A percentile compares a stretch with the other conserved stretches of the same genome.
Conservation (phyloP, 495 filamentous ascomycete genomes). For the Podospora conica region DNA sequence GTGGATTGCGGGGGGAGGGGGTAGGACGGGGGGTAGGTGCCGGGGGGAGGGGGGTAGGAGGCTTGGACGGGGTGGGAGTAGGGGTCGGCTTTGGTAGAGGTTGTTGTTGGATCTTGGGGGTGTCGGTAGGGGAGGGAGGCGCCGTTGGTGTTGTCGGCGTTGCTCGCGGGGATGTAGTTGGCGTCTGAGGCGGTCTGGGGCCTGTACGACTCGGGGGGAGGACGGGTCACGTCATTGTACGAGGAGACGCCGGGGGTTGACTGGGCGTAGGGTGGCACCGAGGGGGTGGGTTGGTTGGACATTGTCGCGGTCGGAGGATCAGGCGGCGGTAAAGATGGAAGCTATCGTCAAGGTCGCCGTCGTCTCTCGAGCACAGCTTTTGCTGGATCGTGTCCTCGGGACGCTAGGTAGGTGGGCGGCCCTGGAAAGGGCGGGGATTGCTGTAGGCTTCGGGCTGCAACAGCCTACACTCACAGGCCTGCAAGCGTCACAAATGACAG, state of each 20-base stretch:
- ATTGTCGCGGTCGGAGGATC: neutral
- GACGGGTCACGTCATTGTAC: neutral
- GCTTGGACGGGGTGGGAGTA: neutral
- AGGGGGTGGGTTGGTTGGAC: neutral
- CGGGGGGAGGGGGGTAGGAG: constrained; percentile 1
- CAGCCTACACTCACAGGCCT: no score
- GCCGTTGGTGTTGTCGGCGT: neutral
- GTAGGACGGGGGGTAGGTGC: neutral
- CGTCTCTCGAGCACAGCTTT: neutral
- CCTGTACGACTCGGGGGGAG: neutral
- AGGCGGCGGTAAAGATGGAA: neutral
- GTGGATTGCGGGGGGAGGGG: neutral
- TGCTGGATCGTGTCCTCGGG: neutral
- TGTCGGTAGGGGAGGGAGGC: neutral
- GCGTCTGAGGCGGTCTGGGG: neutral
- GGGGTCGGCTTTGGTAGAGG: neutral
- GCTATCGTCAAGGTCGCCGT: neutral
- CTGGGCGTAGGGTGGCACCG: neutral
- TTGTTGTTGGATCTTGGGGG: neutral
- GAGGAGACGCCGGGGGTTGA: neutral
- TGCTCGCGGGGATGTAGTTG: neutral
- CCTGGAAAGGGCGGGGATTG: neutral
- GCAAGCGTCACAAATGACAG: neutral
- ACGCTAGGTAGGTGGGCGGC: no score
- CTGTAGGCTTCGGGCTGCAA: neutral